Conservation (phyloP, 2,329 filamentous ascomycete species). For the Xylariaceae sp. region DNA sequence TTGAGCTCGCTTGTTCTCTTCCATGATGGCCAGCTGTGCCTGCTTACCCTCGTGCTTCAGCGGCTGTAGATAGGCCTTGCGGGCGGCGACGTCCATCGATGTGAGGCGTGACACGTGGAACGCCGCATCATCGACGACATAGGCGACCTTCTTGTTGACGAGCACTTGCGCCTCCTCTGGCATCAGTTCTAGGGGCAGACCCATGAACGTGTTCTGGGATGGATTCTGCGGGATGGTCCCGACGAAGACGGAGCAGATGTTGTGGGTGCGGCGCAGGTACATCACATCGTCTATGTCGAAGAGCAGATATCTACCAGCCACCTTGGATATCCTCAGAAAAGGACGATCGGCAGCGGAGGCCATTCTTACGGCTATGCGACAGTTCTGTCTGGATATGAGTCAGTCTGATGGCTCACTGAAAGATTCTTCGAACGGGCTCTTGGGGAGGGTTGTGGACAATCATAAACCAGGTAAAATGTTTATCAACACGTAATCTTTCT, state of each 20-base stretch:
- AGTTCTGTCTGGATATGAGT: constrained; percentile 11
- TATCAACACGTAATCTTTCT: constrained; percentile 57
- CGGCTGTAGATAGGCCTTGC: constrained; percentile 60
- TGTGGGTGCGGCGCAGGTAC: constrained; percentile 71
- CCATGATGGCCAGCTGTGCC: constrained; percentile 25
- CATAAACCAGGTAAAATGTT: constrained; percentile 41
- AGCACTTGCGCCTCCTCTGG: constrained; percentile 84
- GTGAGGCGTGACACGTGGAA: constrained; percentile 65
- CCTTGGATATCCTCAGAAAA: constrained; percentile 71
- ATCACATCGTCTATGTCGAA: constrained; percentile 82
- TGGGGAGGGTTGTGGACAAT: constrained; percentile 29
- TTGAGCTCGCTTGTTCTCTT: constrained; percentile 6
- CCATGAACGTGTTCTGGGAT: constrained; percentile 91
- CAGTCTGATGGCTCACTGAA: constrained; percentile 7
- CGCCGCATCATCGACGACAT: constrained; percentile 73
- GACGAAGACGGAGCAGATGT: constrained; percentile 80
- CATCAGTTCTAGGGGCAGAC: constrained; percentile 83
- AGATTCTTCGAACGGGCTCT: constrained; percentile 7
- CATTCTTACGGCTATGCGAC: constrained; percentile 11
- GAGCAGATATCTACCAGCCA: constrained; percentile 78
- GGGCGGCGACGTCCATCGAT: constrained; percentile 52
- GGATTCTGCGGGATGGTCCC: constrained; percentile 89
- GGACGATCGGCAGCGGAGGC: constrained; percentile 10
- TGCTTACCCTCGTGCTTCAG: constrained; percentile 39
- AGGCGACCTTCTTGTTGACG: constrained; percentile 70